Percentiles rank a stretch among this genome's conserved stretches.
Conservation (phyloP, 164 flowering plant species). For the Vitis rupestris region DNA sequence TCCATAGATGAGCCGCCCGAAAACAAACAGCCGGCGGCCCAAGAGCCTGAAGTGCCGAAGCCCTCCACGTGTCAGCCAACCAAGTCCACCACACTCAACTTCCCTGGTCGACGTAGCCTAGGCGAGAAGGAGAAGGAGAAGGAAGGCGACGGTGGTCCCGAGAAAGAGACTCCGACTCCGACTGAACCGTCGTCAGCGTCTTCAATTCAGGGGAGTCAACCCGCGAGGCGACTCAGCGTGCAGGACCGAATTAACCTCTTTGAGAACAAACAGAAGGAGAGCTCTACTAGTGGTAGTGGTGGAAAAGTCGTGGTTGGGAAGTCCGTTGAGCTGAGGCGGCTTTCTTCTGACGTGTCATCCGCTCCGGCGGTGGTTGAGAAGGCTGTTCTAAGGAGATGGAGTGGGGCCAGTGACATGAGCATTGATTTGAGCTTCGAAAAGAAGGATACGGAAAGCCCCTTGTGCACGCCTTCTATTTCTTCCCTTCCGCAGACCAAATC, state of each 20-base stretch:
- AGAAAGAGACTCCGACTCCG: background rate
- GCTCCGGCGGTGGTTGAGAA: slow-evolving; percentile 38
- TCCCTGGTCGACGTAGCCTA: slow-evolving; percentile 19
- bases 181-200: slow-evolving; percentile 23
- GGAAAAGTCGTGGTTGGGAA: slow-evolving; percentile 54
- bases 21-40: background rate
- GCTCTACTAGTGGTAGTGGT: slow-evolving; percentile 41
- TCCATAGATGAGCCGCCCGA: slow-evolving; percentile 62
- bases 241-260: slow-evolving; percentile 90
- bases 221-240: slow-evolving; percentile 79
- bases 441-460: slow-evolving; percentile 59
- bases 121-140: slow-evolving; percentile 31
- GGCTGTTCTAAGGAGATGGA: slow-evolving; percentile 92
- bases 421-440: slow-evolving; percentile 67
- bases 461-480: slow-evolving; percentile 48
- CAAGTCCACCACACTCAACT: slow-evolving; percentile 20
- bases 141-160: background rate
- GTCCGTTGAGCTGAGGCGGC: slow-evolving; percentile 61
- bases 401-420: slow-evolving; percentile 90
- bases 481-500: slow-evolving; percentile 33
- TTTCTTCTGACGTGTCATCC: slow-evolving; percentile 73
- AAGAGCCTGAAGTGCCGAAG: slow-evolving; percentile 14
- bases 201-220: slow-evolving; percentile 35
- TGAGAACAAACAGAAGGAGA: slow-evolving; percentile 91
- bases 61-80: slow-evolving; percentile 34